A percentile compares a stretch with the other conserved stretches of the same genome.
Conservation (phyloP, 169 alveolate species). For the Cryptosporidium viatorum region DNA sequence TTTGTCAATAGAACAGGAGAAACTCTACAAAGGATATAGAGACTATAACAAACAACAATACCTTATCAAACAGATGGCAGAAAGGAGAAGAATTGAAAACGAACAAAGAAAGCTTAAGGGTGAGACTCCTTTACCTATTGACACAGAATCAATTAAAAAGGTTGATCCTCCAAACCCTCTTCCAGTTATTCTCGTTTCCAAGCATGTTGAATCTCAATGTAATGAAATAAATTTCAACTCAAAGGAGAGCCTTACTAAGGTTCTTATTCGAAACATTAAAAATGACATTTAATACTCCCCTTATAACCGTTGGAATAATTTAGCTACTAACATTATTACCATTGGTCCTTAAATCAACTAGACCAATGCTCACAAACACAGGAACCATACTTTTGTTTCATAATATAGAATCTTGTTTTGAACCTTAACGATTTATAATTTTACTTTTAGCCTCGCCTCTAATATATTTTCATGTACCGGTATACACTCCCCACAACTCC, state of each 20-base stretch:
- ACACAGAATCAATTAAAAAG: constrained; percentile 67
- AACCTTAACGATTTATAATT: background rate
- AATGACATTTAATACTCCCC: background rate
- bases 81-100: constrained; percentile 85
- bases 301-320: background rate
- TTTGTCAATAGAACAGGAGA: constrained; percentile 85
- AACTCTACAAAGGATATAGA: constrained; percentile 83
- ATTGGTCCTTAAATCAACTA: background rate
- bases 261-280: constrained; percentile 46
- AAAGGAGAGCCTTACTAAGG: constrained; percentile 28
- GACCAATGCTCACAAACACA: background rate
- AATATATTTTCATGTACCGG: background rate
- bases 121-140: constrained; percentile 85
- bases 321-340: background rate
- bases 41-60: constrained; percentile 84
- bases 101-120: constrained; percentile 87
- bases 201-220: constrained; percentile 62
- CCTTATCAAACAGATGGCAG: constrained; percentile 85
- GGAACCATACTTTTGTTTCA: background rate
- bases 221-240: constrained; percentile 38
- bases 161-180: constrained; percentile 73
- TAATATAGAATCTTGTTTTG: background rate
- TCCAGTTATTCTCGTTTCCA: constrained; percentile 62
- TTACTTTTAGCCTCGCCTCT: background rate
- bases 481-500: background rate